Percentiles rank a stretch among this genome's conserved stretches.
Evolutionary conservation across 2,329 filamentous ascomycete species (phyloP).

Genomic region (Colletotrichum tropicale): DNA sequence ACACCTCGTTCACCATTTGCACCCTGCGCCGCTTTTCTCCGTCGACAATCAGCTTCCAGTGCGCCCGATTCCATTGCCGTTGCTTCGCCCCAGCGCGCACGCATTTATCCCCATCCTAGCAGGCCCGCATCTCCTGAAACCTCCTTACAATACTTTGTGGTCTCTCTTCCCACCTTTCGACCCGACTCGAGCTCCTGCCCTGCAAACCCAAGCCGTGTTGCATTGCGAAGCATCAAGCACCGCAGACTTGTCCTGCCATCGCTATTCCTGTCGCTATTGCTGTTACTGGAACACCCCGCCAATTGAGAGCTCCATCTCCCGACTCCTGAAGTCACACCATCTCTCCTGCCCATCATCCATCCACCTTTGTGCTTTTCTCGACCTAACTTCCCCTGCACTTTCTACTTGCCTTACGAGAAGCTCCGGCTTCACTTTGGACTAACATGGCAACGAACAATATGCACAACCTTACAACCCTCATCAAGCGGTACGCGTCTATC

Average conservation of each 20-base stretch:
- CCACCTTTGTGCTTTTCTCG: not conserved
- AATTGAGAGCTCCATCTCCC: not conserved
- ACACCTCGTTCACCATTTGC: not conserved
- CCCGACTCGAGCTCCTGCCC: not conserved
- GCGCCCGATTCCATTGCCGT: not conserved
- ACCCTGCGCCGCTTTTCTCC: not conserved
- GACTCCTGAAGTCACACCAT: not conserved
- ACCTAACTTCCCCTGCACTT: not conserved
- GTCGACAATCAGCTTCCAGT: not conserved
- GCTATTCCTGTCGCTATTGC: not conserved
- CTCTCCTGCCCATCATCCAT: not conserved
- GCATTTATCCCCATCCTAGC: not conserved
- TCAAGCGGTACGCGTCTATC: slow-evolving; percentile 80
- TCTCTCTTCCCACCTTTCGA: not conserved
- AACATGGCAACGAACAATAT: slow-evolving; percentile 82
- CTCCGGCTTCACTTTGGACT: not conserved
- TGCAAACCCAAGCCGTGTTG: not conserved
- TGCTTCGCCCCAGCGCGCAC: not conserved
- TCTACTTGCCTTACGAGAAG: not conserved
- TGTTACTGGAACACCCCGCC: not conserved
- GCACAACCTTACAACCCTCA: slow-evolving; percentile 95
- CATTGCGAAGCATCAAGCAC: not conserved
- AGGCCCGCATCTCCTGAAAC: slow-evolving; percentile 6
- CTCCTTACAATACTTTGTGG: not conserved
- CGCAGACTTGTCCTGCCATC: not conserved